Evolutionary conservation across 2,329 filamentous ascomycete species (phyloP), one percentile per base, ranked within the genome.

Genomic region (Fusarium sp.): DNA sequence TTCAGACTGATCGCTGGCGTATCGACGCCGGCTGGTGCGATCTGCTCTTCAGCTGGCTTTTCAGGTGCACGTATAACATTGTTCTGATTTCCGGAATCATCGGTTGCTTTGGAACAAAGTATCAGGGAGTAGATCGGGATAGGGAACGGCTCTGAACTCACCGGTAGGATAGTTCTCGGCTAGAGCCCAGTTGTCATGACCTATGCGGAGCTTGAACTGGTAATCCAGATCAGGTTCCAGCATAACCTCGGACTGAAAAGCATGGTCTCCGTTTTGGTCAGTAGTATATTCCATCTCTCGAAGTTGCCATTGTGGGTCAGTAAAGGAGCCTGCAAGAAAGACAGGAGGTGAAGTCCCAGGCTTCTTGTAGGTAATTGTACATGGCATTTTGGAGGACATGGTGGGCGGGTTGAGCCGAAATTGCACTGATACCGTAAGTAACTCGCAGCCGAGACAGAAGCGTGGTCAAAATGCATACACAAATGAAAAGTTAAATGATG

Each of bases 131-230:
- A 21, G 15, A 15, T 38, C 11, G 25, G 48, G 16, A 37, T 35
- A 33, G 14, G n/a, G 21, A 42, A 35, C n/a, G 23, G 25, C 18
- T 18, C 38, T 37, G 51, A 41, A 68, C 85, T 72, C 83, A 92
- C 91, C 85, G 60, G 85, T 89, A 19, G 89, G 87, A 60, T 86
- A 84, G 48, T 83, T 84, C 64, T 93, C 89, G 73, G 94, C 89
- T 49, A 93, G 80, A 29, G 90, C 84, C 92, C 92, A 93, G 71
- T 93, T 87, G 52, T 88, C 89, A 25, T 85, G 79, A 15, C 91
- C 92, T 39, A 92, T 83, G 35, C 91, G 87, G 74, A 94, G 92
- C 80, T 94, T 94, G 86, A 94, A 95, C 76, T 93, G 90, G 72
- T 93, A 89, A 63, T 89, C 86, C 51, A 88, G 86, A 27, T 87